Percentiles rank a stretch among this genome's conserved stretches.
phyloP scores from a whole-genome alignment of 768 basidiomycete species.

The Trametopsis cervina region DNA sequence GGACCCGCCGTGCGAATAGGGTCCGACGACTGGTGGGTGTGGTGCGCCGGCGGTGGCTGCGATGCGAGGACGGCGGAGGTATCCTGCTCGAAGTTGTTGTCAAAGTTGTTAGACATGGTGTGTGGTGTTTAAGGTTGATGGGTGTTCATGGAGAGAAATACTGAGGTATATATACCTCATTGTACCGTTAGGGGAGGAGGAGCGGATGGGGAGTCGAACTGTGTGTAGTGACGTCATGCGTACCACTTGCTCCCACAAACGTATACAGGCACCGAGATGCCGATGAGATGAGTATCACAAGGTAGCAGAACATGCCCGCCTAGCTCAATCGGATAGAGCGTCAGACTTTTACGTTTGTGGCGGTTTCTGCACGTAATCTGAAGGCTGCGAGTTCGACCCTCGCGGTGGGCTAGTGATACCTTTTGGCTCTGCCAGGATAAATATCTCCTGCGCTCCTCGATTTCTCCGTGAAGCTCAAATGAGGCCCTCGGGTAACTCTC shows the following conservation, averaged over 20 bases:
- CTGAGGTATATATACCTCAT: background rate
- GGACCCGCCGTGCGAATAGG: constrained; percentile 30
- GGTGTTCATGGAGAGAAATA: background rate
- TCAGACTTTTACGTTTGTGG: constrained; percentile 36
- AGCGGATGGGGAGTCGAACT: too few relatives aligned
- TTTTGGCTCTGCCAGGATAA: background rate
- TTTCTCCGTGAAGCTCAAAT: too few relatives aligned
- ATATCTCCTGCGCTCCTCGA: too few relatives aligned
- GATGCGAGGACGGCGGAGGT: constrained; percentile 1
- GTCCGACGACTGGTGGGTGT: constrained; percentile 41
- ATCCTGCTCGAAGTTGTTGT: constrained; percentile 1
- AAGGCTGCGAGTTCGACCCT: constrained; percentile 10
- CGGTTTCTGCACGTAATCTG: background rate
- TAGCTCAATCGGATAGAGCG: constrained; percentile 67
- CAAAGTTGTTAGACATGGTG: constrained; percentile 2
- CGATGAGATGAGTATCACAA: too few relatives aligned
- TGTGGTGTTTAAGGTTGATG: background rate
- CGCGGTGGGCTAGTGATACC: constrained; percentile 7
- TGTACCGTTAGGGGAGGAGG: too few relatives aligned
- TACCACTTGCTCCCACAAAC: too few relatives aligned
- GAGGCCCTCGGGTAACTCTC: too few relatives aligned
- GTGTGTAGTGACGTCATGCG: too few relatives aligned
- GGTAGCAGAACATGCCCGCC: constrained; percentile 36
- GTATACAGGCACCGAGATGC: too few relatives aligned
- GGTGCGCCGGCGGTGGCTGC: constrained; percentile 32